Evolutionary conservation across 306 rosid species (phyloP).

Genomic region (Elaeagnus macrophylla): DNA sequence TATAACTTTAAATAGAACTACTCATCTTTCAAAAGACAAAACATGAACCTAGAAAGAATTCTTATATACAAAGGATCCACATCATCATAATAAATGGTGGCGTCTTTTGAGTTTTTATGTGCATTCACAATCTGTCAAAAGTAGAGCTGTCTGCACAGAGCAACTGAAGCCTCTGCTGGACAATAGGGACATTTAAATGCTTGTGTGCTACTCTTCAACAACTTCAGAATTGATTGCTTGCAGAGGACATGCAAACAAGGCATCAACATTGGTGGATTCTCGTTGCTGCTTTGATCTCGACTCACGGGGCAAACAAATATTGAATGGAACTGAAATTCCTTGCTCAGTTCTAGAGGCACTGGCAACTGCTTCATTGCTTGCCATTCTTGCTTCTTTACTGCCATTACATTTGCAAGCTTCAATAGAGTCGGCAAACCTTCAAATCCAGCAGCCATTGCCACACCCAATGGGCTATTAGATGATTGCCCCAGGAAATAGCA

Average conservation of each 20-base stretch:
- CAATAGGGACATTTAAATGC: conserved; percentile 80
- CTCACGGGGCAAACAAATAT: conserved; percentile 86
- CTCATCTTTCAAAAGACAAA: conserved; percentile 25
- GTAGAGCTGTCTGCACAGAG: conserved; percentile 51
- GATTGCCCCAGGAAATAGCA: conserved; percentile 64
- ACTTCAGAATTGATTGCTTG: conserved; percentile 68
- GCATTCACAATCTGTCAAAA: conserved; percentile 34
- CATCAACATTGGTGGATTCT: conserved; percentile 77
- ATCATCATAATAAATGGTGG: not conserved
- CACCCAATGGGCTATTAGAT: conserved; percentile 45
- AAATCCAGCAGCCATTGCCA: conserved; percentile 69
- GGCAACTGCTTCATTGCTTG: conserved; percentile 72
- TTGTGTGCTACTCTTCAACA: conserved; percentile 59
- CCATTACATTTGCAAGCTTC: conserved; percentile 77
- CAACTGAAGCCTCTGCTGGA: conserved; percentile 49
- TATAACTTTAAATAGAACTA: no score
- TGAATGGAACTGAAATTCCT: conserved; percentile 82
- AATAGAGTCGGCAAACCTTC: conserved; percentile 74
- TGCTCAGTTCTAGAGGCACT: conserved; percentile 68
- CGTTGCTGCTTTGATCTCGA: conserved; percentile 71
- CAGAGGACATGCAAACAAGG: conserved; percentile 85
- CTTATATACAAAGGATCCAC: conserved; percentile 31
- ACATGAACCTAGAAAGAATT: conserved; percentile 24
- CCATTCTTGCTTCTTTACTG: conserved; percentile 83
- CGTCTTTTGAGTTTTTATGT: not conserved